Conservation (phyloP, 2,329 filamentous ascomycete genomes). For the Xylariaceae sp. region DNA sequence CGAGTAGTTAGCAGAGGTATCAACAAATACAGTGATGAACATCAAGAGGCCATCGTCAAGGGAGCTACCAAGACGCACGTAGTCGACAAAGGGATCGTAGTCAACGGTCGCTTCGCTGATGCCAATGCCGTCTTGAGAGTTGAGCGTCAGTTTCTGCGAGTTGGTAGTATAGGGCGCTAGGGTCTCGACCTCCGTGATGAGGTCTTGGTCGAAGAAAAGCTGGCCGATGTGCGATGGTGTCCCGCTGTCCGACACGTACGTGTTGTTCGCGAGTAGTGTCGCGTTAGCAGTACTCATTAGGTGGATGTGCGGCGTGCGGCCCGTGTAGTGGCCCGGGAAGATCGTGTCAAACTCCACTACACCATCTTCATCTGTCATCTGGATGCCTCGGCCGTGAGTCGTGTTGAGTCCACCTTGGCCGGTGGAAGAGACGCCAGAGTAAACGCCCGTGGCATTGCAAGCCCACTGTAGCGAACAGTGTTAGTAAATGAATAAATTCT, state of each 20-base stretch:
- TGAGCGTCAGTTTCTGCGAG: constrained; percentile 50
- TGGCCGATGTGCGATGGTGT: constrained; percentile 64
- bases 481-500: constrained; percentile 1
- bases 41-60: constrained; percentile 54
- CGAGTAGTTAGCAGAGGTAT: constrained; percentile 42
- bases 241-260: constrained; percentile 47
- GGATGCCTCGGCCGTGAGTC: constrained; percentile 43
- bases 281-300: constrained; percentile 35
- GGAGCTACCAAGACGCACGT: constrained; percentile 59
- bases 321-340: constrained; percentile 41
- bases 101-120: constrained; percentile 53
- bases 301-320: constrained; percentile 45
- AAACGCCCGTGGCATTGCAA: constrained; percentile 47
- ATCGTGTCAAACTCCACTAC: constrained; percentile 45
- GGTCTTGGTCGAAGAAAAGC: constrained; percentile 63
- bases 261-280: constrained; percentile 53
- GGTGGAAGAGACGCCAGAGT: constrained; percentile 41
- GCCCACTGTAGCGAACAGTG: constrained; percentile 37
- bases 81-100: constrained; percentile 62
- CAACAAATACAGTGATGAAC: constrained; percentile 57
- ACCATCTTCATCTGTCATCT: constrained; percentile 43
- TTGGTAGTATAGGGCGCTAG: constrained; percentile 52
- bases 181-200: constrained; percentile 54
- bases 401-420: constrained; percentile 40
- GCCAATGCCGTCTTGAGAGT: constrained; percentile 57